Percentiles rank a stretch among this genome's conserved stretches.
These are phyloP conservation scores for Claviceps sp. DNA, from an alignment of 2,329 filamentous ascomycete genomes.

Conservation along the genomic window DNA sequence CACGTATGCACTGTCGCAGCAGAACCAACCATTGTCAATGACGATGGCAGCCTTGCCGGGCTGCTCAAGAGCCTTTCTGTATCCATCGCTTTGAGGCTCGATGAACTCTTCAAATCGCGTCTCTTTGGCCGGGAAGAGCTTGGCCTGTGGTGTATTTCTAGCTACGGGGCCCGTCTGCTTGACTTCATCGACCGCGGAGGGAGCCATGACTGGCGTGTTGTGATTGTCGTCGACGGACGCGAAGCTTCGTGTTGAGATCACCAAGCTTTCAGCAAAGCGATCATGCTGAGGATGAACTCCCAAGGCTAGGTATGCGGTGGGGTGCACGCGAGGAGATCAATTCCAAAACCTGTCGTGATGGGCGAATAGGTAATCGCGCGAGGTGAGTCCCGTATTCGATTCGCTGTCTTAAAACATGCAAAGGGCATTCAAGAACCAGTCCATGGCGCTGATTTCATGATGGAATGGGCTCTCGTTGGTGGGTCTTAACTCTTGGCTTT, in stretches of 20 bases:
- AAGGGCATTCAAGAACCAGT: constrained; percentile 6
- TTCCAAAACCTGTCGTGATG: background rate
- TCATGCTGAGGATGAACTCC: constrained; percentile 3
- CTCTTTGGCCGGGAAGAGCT: constrained; percentile 49
- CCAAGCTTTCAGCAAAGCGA: background rate
- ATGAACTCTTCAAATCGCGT: constrained; percentile 44
- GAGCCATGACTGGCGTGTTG: constrained; percentile 30
- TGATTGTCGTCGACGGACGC: constrained; percentile 1
- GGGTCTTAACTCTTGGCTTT: background rate
- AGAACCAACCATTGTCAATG: constrained; percentile 78
- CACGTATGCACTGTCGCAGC: constrained; percentile 8
- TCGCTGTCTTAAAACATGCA: background rate
- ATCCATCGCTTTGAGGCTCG: constrained; percentile 50
- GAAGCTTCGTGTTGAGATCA: constrained; percentile 3
- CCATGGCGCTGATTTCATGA: constrained; percentile 23
- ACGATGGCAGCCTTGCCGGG: constrained; percentile 64
- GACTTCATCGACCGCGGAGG: constrained; percentile 36
- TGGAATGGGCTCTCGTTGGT: constrained; percentile 9
- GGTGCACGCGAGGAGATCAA: background rate
- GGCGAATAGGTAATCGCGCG: background rate
- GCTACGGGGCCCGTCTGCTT: constrained; percentile 21
- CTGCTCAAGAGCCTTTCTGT: constrained; percentile 49
- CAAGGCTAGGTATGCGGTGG: constrained; percentile 1
- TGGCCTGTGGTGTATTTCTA: constrained; percentile 37
- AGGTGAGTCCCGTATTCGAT: background rate